These are phyloP conservation scores for Pseudogymnoascus destructans DNA, from an alignment of 2,329 filamentous ascomycete genomes.

Conservation along the genomic window DNA sequence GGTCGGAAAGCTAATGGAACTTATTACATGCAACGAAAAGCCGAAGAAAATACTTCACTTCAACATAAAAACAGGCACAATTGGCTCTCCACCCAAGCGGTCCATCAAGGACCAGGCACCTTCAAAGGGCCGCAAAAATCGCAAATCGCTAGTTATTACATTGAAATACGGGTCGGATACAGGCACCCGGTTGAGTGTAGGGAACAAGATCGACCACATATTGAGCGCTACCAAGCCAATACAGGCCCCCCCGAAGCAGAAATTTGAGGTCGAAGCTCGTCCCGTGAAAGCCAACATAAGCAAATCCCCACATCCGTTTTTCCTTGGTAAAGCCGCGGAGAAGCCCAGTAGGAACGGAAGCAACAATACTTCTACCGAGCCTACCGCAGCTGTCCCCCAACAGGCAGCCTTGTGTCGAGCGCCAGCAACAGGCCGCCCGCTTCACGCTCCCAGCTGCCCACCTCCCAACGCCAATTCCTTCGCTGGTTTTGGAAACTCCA, in stretches of 20 bases:
- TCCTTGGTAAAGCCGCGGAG: conserved; percentile 40
- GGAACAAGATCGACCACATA: conserved; percentile 50
- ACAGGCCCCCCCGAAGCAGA: conserved; percentile 14
- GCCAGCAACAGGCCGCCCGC: conserved; percentile 14
- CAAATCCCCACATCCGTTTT: conserved; percentile 47
- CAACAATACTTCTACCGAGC: conserved; percentile 24
- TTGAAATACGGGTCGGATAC: conserved; percentile 46
- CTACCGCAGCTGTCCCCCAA: conserved; percentile 30
- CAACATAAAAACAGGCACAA: conserved; percentile 47
- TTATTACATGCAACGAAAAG: conserved; percentile 20
- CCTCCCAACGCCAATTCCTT: not conserved
- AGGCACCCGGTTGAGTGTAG: conserved; percentile 35
- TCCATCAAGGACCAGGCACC: conserved; percentile 11
- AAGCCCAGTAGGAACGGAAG: conserved; percentile 13
- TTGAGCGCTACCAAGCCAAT: conserved; percentile 25
- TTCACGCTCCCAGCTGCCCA: conserved; percentile 12
- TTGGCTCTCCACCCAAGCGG: conserved; percentile 43
- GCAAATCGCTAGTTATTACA: conserved; percentile 34
- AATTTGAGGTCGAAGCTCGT: conserved; percentile 1
- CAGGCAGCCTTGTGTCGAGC: not conserved
- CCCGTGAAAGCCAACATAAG: not conserved
- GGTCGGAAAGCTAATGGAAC: not conserved
- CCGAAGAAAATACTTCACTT: conserved; percentile 41
- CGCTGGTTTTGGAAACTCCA: conserved; percentile 11
- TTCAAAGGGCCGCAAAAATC: conserved; percentile 28